Evolutionary conservation across 1,139 yeast genomes (phyloP).

Genomic region (Taphrina betulina): DNA sequence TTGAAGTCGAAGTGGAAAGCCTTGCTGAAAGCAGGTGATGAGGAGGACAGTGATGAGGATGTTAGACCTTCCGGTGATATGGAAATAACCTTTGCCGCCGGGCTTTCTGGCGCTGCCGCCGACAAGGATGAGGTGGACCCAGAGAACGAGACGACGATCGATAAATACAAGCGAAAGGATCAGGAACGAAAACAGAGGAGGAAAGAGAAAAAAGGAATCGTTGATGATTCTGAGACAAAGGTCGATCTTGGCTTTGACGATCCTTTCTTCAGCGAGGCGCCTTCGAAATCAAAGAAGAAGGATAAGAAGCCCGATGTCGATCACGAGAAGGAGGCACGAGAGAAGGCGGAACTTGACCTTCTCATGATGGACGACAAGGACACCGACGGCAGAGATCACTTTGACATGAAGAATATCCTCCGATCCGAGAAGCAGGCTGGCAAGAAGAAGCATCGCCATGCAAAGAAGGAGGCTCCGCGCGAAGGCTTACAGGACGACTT

Average conservation of each 20-base stretch:
- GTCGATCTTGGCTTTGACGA: conserved; percentile 40
- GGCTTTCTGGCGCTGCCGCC: conserved; percentile 54
- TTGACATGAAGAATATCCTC: conserved; percentile 60
- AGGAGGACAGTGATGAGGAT: conserved; percentile 58
- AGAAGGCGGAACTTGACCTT: conserved; percentile 45
- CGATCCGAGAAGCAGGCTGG: conserved; percentile 54
- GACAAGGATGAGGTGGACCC: conserved; percentile 44
- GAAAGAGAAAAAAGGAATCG: conserved; percentile 50
- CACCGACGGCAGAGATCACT: conserved; percentile 54
- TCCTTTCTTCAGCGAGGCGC: conserved; percentile 39
- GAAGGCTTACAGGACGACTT: conserved; percentile 44
- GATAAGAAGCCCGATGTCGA: conserved; percentile 31
- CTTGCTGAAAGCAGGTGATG: conserved; percentile 35
- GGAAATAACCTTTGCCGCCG: conserved; percentile 96
- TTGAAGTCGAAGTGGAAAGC: conserved; percentile 37
- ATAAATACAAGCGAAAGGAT: conserved; percentile 80
- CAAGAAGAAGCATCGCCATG: conserved; percentile 60
- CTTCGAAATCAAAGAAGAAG: conserved; percentile 45
- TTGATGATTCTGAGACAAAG: conserved; percentile 38
- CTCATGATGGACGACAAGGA: conserved; percentile 67
- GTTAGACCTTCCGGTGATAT: conserved; percentile 57
- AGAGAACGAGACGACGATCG: conserved; percentile 73
- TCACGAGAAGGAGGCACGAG: conserved; percentile 36
- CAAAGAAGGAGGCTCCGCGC: conserved; percentile 51
- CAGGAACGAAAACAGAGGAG: conserved; percentile 86